These are phyloP conservation scores for Nannizziopsis barbatae DNA, from an alignment of 2,329 filamentous ascomycete genomes.

Conservation along the genomic window DNA sequence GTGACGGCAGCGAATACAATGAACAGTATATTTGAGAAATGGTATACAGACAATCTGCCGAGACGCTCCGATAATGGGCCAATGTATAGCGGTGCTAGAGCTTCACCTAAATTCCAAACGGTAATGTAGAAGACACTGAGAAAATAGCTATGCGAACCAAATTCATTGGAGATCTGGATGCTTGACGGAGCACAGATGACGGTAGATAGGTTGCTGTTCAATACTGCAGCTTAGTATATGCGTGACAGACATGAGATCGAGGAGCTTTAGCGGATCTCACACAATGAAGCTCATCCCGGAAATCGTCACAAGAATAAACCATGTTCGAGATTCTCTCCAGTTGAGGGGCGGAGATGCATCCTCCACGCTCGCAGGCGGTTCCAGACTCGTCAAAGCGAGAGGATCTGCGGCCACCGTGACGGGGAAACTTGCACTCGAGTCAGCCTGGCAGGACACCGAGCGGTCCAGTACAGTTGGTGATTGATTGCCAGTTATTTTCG, in stretches of 20 bases:
- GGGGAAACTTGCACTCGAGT: too few relatives aligned
- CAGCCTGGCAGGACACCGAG: too few relatives aligned
- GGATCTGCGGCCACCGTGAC: too few relatives aligned
- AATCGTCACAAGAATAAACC: slow-evolving; percentile 4
- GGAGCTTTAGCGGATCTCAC: not conserved
- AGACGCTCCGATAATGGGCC: slow-evolving; percentile 55
- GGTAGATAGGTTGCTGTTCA: slow-evolving; percentile 1
- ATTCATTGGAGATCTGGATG: slow-evolving; percentile 35
- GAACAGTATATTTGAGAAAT: slow-evolving; percentile 45
- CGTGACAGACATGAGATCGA: not conserved
- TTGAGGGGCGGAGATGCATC: slow-evolving; percentile 15
- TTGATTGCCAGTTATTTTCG: too few relatives aligned
- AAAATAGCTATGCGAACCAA: slow-evolving; percentile 33
- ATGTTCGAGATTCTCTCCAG: not conserved
- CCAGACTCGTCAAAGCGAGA: too few relatives aligned
- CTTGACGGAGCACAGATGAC: slow-evolving; percentile 1
- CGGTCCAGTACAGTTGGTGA: too few relatives aligned
- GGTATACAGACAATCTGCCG: slow-evolving; percentile 42
- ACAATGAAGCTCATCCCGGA: slow-evolving; percentile 3
- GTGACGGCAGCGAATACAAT: slow-evolving; percentile 53
- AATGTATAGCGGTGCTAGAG: slow-evolving; percentile 50
- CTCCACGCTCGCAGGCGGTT: too few relatives aligned
- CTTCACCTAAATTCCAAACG: slow-evolving; percentile 40
- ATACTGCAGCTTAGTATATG: not conserved
- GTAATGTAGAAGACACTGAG: slow-evolving; percentile 45